Evolutionary conservation across 2,329 filamentous ascomycete species (phyloP).

Genomic region (Claviceps spartinae): DNA sequence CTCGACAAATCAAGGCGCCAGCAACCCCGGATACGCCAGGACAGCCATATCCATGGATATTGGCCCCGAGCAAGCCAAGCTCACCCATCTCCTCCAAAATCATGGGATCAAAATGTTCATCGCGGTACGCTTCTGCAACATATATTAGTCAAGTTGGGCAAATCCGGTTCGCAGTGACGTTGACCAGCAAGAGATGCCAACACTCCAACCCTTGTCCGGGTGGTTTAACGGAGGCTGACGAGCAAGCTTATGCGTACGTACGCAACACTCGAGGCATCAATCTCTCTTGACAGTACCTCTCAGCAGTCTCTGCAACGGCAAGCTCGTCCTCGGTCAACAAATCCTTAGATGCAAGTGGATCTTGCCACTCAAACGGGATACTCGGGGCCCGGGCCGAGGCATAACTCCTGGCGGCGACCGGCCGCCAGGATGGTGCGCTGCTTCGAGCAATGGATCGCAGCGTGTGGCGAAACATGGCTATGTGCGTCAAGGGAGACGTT

Average conservation of each 20-base stretch:
- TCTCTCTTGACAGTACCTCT: slow-evolving; percentile 85
- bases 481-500: not conserved
- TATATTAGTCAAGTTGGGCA: slow-evolving; percentile 2
- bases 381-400: slow-evolving; percentile 22
- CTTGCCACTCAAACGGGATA: slow-evolving; percentile 71
- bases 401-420: slow-evolving; percentile 19
- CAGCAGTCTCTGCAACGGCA: slow-evolving; percentile 79
- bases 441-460: slow-evolving; percentile 17
- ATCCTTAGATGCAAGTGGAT: slow-evolving; percentile 63
- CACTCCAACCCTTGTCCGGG: too few species aligned
- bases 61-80: slow-evolving; percentile 74
- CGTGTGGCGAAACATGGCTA: slow-evolving; percentile 18
- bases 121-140: slow-evolving; percentile 59
- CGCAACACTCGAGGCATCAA: slow-evolving; percentile 75
- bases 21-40: slow-evolving; percentile 80
- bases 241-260: slow-evolving; percentile 28
- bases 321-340: slow-evolving; percentile 82
- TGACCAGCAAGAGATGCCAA: not conserved
- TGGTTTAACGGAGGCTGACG: too few species aligned
- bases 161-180: not conserved
- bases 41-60: slow-evolving; percentile 77
- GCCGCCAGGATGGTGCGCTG: slow-evolving; percentile 11
- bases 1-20: slow-evolving; percentile 77
- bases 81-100: slow-evolving; percentile 90
- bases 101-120: slow-evolving; percentile 73